phyloP scores from a whole-genome alignment of 228 moss, liverwort and hornwort genomes.

The Sphagnum fallax region DNA sequence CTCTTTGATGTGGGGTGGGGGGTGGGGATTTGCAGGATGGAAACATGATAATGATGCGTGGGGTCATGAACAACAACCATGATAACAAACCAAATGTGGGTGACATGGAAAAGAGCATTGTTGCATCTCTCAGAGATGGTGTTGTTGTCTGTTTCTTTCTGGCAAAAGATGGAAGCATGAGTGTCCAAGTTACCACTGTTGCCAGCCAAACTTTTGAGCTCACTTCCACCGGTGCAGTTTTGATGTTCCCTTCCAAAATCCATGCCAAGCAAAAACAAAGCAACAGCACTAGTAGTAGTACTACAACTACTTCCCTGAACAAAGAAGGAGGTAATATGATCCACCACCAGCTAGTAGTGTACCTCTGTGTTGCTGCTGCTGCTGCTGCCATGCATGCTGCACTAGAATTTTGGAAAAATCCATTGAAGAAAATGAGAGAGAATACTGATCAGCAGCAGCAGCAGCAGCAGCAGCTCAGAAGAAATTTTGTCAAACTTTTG shows the following conservation, averaged over 20 bases:
- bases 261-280: not conserved
- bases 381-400: not conserved
- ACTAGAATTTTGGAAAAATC: not conserved
- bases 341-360: not conserved
- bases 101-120: constrained; percentile 6
- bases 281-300: too few species aligned
- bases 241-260: constrained; percentile 35
- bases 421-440: not conserved
- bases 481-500: not conserved
- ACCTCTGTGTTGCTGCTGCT: not conserved
- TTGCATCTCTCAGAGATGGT: constrained; percentile 58
- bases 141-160: constrained; percentile 62
- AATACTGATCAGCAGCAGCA: not conserved
- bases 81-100: too few species aligned
- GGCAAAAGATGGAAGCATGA: constrained; percentile 43
- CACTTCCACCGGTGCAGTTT: constrained; percentile 48
- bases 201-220: constrained; percentile 63
- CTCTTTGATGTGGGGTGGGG: too few species aligned
- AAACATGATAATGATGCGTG: constrained; percentile 26
- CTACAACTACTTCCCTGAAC: too few species aligned
- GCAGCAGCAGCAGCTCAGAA: not conserved
- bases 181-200: constrained; percentile 53
- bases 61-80: constrained; percentile 9
- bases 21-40: constrained; percentile 17
- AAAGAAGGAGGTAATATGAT: too few species aligned